Evolutionary conservation across 352 stramenopile species (phyloP), one percentile per base, ranked within the genome.

Genomic region (Phytophthora litchii): DNA sequence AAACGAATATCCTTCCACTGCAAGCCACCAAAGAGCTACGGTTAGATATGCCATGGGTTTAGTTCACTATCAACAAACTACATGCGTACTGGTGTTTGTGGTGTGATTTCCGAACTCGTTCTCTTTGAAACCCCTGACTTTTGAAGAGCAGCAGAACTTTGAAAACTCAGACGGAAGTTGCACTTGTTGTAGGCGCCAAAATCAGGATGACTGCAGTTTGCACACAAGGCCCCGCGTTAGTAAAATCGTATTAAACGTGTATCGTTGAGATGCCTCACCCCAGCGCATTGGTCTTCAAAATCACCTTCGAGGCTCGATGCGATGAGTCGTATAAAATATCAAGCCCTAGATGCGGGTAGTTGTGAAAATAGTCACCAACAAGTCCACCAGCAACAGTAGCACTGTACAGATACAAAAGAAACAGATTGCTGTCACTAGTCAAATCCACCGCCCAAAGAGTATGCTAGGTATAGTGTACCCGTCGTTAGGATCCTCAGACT

Each of bases 171-270:
- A 14, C 66, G 74, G 36, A 90, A 95, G 48, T 95, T 95, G 68
- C 83, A 95, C 54, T 95, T 95, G 59, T 91, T 78, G 60, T 93
- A 95, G 12, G 78, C 67, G 11, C 81, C 83, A 54, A 95, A 95
- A 34, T 91, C 83, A 1, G 83, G 78, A 31, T 95, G 83, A 7
- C 83, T 92, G 21, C 14, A 45, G 31, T 61, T 58, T 32, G n/a
- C 3, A 55, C 38, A n/a, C 21, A 27, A 27, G 23, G 23, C 5
- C n/a, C n/a, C 23, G 23, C 23, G 5, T 27, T 27, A 27, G 23
- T 27, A 27, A 27, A 27, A 27, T 5, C 23, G 23, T 27, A 27
- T 27, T 27, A 27, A 3, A 27, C 23, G 5, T 27, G 23, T 27
- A 5, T 5, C 23, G 5, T 27, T 27, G 23, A 54, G 2, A 49